These are phyloP conservation scores for Dactylonectria estremocensis DNA, from an alignment of 2,329 filamentous ascomycete species.

Conservation along the genomic window DNA sequence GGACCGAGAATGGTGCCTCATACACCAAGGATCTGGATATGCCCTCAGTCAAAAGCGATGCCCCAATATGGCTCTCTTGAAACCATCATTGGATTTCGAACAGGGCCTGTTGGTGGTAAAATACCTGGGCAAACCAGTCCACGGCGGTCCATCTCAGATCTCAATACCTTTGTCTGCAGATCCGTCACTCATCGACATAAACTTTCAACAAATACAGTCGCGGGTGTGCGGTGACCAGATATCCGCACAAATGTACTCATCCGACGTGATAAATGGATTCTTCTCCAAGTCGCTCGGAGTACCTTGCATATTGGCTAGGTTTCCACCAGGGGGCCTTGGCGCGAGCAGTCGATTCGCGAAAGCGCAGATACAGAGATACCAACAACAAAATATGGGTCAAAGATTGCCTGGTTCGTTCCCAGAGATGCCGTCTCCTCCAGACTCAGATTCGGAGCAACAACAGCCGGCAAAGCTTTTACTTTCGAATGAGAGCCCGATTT, in stretches of 20 bases:
- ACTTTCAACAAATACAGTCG: conserved; percentile 64
- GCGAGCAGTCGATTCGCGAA: conserved; percentile 79
- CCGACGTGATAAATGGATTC: conserved; percentile 77
- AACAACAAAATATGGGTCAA: conserved; percentile 50
- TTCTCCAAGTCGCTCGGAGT: conserved; percentile 84
- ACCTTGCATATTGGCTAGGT: conserved; percentile 87
- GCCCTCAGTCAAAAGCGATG: conserved; percentile 92
- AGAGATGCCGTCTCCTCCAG: conserved; percentile 67
- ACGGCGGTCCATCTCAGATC: conserved; percentile 55
- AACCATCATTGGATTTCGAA: conserved; percentile 80
- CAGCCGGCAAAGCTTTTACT: conserved; percentile 75
- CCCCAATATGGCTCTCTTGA: conserved; percentile 88
- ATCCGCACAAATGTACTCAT: conserved; percentile 78
- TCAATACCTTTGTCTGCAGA: conserved; percentile 78
- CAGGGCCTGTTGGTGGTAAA: conserved; percentile 75
- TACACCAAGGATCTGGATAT: conserved; percentile 88
- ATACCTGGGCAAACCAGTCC: conserved; percentile 56
- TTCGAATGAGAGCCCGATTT: conserved; percentile 94
- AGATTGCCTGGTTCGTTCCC: conserved; percentile 70
- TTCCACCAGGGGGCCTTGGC: conserved; percentile 77
- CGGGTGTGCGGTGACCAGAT: conserved; percentile 89
- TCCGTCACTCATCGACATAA: conserved; percentile 67
- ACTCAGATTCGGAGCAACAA: conserved; percentile 67
- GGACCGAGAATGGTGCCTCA: conserved; percentile 97
- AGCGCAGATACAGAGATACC: conserved; percentile 75